Percentiles rank a stretch among this genome's conserved stretches.
These are phyloP conservation scores for Ustilago lituana DNA, from an alignment of 1,284 basidiomycete genomes.

Conservation along the genomic window DNA sequence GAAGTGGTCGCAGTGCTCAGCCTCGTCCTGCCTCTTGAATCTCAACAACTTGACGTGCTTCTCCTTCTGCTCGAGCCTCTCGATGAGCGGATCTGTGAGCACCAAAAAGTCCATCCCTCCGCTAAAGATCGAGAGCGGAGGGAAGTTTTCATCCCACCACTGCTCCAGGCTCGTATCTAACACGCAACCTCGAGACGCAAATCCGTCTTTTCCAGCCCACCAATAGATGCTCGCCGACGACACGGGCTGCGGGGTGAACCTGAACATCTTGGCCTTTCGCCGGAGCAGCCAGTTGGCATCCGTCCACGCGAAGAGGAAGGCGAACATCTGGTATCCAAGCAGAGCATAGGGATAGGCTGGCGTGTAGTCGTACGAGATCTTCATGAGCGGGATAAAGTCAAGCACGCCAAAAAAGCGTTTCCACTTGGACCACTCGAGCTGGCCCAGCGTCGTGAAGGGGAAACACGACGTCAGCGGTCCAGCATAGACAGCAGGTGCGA, in stretches of 20 bases:
- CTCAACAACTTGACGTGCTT: slow-evolving; percentile 71
- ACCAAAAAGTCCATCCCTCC: slow-evolving; percentile 68
- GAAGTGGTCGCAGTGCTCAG: slow-evolving; percentile 70
- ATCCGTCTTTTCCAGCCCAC: slow-evolving; percentile 74
- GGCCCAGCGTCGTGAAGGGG: slow-evolving; percentile 69
- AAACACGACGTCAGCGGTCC: slow-evolving; percentile 74
- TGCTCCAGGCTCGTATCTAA: slow-evolving; percentile 71
- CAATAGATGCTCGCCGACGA: slow-evolving; percentile 72
- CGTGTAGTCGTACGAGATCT: slow-evolving; percentile 72
- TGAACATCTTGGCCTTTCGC: slow-evolving; percentile 74
- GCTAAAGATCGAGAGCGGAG: slow-evolving; percentile 72
- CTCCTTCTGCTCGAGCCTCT: slow-evolving; percentile 56
- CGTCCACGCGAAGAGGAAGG: slow-evolving; percentile 74
- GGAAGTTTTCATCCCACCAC: slow-evolving; percentile 74
- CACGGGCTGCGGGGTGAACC: slow-evolving; percentile 75
- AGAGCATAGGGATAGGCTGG: slow-evolving; percentile 69
- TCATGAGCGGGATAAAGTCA: slow-evolving; percentile 75
- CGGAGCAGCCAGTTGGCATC: slow-evolving; percentile 73
- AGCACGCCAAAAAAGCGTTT: slow-evolving; percentile 73
- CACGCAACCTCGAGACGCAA: slow-evolving; percentile 72
- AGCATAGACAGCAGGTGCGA: slow-evolving; percentile 74
- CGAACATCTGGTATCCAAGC: slow-evolving; percentile 72
- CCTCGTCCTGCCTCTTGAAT: slow-evolving; percentile 70
- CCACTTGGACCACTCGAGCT: slow-evolving; percentile 72
- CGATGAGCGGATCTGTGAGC: slow-evolving; percentile 58